Percentiles rank a stretch among this genome's conserved stretches.
Evolutionary conservation across 192 early-diverging fungal genomes (phyloP).

Genomic region (Umbelopsis vinacea): DNA sequence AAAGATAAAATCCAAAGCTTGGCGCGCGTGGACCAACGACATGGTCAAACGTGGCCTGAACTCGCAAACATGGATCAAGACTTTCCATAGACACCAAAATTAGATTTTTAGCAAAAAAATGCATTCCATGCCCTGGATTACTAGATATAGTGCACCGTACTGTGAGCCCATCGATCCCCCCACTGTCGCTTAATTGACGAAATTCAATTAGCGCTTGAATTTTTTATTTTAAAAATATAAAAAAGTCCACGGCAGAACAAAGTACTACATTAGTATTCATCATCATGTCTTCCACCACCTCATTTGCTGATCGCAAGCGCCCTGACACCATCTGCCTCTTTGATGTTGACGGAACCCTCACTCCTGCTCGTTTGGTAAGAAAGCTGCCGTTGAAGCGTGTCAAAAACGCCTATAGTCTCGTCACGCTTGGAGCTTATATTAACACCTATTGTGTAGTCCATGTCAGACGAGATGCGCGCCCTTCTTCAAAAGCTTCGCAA

Average conservation of each 20-base stretch:
- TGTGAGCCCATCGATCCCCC: no score
- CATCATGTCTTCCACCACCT: constrained; percentile 1
- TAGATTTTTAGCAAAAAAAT: no score
- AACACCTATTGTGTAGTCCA: constrained; percentile 49
- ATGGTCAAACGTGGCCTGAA: not conserved
- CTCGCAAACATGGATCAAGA: not conserved
- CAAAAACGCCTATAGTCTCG: no score
- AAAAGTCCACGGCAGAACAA: not conserved
- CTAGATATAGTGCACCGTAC: no score
- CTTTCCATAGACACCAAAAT: not conserved
- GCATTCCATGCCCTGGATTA: no score
- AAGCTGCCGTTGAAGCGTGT: not conserved
- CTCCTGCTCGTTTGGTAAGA: constrained; percentile 89
- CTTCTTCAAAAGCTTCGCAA: constrained; percentile 82
- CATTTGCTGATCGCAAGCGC: constrained; percentile 61
- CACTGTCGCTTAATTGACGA: not conserved
- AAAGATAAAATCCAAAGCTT: not conserved
- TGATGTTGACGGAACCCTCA: constrained; percentile 97
- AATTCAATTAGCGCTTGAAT: not conserved
- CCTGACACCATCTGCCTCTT: constrained; percentile 90
- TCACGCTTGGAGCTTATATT: no score
- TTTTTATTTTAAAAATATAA: not conserved
- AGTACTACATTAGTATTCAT: not conserved
- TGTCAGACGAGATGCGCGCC: constrained; percentile 79
- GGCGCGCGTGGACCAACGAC: not conserved